A percentile compares a stretch with the other conserved stretches of the same genome.
These are phyloP conservation scores for Chlorella vulgaris DNA, from an alignment of 139 green algal genomes.

Conservation along the genomic window DNA sequence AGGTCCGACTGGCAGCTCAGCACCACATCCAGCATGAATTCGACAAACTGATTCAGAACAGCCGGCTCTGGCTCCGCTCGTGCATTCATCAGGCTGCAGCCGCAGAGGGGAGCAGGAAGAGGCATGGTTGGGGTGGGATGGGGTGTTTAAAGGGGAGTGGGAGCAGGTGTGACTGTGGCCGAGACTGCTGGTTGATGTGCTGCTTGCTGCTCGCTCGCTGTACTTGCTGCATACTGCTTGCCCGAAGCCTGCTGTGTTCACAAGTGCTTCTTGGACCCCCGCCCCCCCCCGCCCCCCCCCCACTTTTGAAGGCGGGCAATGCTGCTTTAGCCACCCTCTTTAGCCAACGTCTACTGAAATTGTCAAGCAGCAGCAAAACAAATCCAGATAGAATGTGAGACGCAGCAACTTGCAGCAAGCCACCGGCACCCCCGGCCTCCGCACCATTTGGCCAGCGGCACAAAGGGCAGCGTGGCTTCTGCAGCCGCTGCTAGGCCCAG, in stretches of 20 bases:
- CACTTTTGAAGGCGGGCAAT: too few relatives aligned
- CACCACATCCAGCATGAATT: constrained; percentile 56
- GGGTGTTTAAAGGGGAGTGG: not conserved
- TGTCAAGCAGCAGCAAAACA: not conserved
- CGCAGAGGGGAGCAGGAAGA: not conserved
- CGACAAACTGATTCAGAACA: constrained; percentile 31
- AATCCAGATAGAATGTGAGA: too few relatives aligned
- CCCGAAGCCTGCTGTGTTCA: too few relatives aligned
- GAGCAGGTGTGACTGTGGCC: not conserved
- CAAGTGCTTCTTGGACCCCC: not conserved
- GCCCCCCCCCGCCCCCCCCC: too few relatives aligned
- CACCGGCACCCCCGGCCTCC: not conserved
- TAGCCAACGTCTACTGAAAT: too few relatives aligned
- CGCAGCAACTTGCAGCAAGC: not conserved
- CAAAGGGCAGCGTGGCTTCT: constrained; percentile 31
- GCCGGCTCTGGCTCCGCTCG: constrained; percentile 41
- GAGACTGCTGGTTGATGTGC: too few relatives aligned
- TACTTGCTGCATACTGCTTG: too few relatives aligned
- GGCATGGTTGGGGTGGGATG: not conserved
- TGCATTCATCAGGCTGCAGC: constrained; percentile 33
- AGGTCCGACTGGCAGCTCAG: constrained; percentile 39
- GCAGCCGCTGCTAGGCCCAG: not conserved
- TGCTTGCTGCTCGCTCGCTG: too few relatives aligned
- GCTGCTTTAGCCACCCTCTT: too few relatives aligned
- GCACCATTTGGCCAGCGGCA: constrained; percentile 56